phyloP scores from a whole-genome alignment of 768 basidiomycete genomes.

The Hydnum rufescens region DNA sequence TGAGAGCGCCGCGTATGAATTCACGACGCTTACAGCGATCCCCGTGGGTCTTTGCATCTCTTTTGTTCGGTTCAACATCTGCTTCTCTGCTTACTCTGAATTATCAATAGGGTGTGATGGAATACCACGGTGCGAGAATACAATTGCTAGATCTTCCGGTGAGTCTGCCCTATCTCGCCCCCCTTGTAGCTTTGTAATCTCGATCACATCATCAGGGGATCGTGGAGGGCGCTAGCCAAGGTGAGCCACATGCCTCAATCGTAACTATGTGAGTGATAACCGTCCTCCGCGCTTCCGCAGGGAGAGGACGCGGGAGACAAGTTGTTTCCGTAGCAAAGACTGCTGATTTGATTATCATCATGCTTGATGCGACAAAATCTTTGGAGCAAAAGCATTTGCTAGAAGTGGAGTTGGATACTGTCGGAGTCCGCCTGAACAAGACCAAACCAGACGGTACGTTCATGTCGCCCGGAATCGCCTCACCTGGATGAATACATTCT shows the following conservation, averaged over 20 bases:
- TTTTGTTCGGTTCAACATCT: not conserved
- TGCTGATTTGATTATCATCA: constrained; percentile 80
- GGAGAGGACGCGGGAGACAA: constrained; percentile 78
- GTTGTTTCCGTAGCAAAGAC: constrained; percentile 87
- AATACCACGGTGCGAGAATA: constrained; percentile 84
- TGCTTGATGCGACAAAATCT: constrained; percentile 85
- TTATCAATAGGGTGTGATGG: constrained; percentile 48
- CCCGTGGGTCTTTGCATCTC: not conserved
- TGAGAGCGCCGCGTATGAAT: constrained; percentile 83
- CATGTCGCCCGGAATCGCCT: not conserved
- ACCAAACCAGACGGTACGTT: constrained; percentile 46
- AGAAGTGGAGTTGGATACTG: constrained; percentile 88
- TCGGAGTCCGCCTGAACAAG: constrained; percentile 89
- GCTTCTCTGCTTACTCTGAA: not conserved
- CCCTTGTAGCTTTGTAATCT: not conserved
- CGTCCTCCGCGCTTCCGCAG: not conserved
- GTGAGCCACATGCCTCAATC: constrained; percentile 13
- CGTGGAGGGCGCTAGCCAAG: constrained; percentile 80
- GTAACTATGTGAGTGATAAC: not conserved
- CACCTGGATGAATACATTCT: not conserved
- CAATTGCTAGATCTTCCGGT: constrained; percentile 79
- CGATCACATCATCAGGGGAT: constrained; percentile 33
- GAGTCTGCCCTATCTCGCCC: not conserved
- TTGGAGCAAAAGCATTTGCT: constrained; percentile 77
- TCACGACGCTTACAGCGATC: constrained; percentile 67